Evolutionary conservation across 495 filamentous ascomycete genomes (phyloP).

Genomic region (Aspergillus sclerotiicarbonarius): DNA sequence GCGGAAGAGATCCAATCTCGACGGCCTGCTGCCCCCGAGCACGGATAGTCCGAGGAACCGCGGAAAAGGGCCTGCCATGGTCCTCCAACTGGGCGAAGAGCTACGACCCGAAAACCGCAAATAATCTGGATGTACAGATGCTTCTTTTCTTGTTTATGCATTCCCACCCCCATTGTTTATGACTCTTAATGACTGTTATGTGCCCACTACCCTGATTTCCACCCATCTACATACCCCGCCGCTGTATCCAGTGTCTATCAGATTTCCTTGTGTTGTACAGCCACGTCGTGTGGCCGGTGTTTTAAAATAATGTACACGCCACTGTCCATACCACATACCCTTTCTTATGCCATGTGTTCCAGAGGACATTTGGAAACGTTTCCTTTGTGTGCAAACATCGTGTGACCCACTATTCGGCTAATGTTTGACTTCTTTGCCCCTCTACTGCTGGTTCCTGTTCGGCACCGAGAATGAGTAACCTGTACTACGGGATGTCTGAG

Average conservation of each 20-base stretch:
- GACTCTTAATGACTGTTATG: constrained; percentile 37
- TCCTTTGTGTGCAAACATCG: constrained; percentile 7
- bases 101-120: constrained; percentile 30
- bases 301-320: constrained; percentile 10
- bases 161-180: constrained; percentile 17
- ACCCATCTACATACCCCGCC: constrained; percentile 19
- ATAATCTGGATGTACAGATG: not conserved
- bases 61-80: constrained; percentile 32
- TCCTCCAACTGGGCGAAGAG: constrained; percentile 46
- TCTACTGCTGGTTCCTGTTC: constrained; percentile 7
- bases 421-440: constrained; percentile 9
- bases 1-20: constrained; percentile 65
- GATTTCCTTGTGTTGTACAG: constrained; percentile 3
- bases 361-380: constrained; percentile 6
- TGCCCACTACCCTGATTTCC: constrained; percentile 17
- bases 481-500: not conserved
- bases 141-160: constrained; percentile 22
- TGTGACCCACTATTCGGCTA: constrained; percentile 1
- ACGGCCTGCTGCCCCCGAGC: constrained; percentile 56
- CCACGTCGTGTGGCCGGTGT: not conserved
- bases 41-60: constrained; percentile 33
- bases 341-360: constrained; percentile 14
- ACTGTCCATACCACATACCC: constrained; percentile 19
- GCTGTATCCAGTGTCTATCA: constrained; percentile 17
- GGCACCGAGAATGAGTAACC: not conserved